Base-by-base conservation (phyloP, 495 filamentous ascomycete species). In the Aspergillus biplanus region DNA sequence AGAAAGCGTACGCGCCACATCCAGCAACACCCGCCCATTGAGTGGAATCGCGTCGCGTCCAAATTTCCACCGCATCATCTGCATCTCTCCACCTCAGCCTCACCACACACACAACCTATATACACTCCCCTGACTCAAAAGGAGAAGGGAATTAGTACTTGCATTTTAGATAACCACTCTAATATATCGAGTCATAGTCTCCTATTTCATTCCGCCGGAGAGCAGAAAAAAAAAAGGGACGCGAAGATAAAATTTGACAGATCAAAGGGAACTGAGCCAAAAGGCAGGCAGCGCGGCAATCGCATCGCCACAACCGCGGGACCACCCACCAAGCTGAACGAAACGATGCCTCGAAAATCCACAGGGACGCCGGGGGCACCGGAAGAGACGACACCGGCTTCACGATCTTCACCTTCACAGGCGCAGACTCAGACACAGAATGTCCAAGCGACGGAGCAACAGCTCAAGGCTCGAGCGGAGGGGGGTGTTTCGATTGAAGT, bases 381-480 rank as follows among this genome's bases (percentile, higher is more conserved):
- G 5, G 54, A 39, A n/a, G 33, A 49, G 47, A 39, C 44, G 18
- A 4, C 57, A 52, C 12, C 57, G 2, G 6, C 46, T 9, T 15
- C 57, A 18, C 5, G 33, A 33, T 35, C 58, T 35, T 42, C 58
- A 7, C 16, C 44, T 35, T 33, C 33, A 3, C 63, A 50, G 46
- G 6, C 33, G 15, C 57, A 56, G 34, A 13, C 46, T 6, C 60
- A 66, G 7, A 33, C 27, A 59, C 59, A 49, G 47, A 75, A 72
- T 39, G 66, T 72, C 50, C 67, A 78, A 68, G 78, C 73, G 48
- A 82, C 79, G 50, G 79, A 82, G 65, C 79, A 82, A 53, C 79
- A 82, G 62, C 52, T 80, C 31, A 82, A 82, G 67, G 77, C 79
- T 15, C 69, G 77, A 7, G 76, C 77, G 0, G 79, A 81, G 62